phyloP scores from a whole-genome alignment of 1,139 yeast genomes.

The Saccharomyces pastorianus region DNA sequence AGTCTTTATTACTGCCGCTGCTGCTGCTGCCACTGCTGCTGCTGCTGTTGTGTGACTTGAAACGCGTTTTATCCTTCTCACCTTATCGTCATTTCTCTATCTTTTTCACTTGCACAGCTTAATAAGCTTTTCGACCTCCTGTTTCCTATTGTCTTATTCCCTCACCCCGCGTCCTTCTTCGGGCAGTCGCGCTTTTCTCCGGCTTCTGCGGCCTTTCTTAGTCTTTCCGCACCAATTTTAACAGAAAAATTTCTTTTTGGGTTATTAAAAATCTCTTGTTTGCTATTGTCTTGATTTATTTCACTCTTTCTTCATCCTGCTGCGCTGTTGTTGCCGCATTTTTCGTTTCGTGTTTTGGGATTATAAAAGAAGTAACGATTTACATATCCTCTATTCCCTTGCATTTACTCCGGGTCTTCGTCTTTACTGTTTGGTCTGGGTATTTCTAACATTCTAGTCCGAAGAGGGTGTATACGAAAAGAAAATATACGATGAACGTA shows the following conservation, averaged over 20 bases:
- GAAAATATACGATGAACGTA: not conserved
- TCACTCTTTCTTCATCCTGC: not conserved
- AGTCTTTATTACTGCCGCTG: not conserved
- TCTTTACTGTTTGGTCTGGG: not conserved
- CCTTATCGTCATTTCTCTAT: not conserved
- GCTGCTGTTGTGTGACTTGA: not conserved
- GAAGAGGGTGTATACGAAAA: not conserved
- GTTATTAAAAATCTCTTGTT: not conserved
- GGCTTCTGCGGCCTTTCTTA: not conserved
- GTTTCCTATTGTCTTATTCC: not conserved
- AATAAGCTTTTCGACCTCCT: not conserved
- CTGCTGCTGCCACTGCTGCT: not conserved
- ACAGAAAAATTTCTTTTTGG: not conserved
- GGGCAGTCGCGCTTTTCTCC: not conserved
- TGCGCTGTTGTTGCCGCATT: not conserved
- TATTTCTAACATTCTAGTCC: not conserved
- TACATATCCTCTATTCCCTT: not conserved
- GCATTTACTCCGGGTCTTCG: not conserved
- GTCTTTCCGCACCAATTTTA: not conserved
- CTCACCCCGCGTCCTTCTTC: constrained; percentile 1
- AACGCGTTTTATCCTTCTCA: not conserved
- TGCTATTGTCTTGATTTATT: not conserved
- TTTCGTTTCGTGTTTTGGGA: not conserved
- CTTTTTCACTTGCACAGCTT: not conserved
- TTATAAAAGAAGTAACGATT: not conserved